phyloP scores from a whole-genome alignment of 1,284 basidiomycete species.

The Ustilago sp. region DNA sequence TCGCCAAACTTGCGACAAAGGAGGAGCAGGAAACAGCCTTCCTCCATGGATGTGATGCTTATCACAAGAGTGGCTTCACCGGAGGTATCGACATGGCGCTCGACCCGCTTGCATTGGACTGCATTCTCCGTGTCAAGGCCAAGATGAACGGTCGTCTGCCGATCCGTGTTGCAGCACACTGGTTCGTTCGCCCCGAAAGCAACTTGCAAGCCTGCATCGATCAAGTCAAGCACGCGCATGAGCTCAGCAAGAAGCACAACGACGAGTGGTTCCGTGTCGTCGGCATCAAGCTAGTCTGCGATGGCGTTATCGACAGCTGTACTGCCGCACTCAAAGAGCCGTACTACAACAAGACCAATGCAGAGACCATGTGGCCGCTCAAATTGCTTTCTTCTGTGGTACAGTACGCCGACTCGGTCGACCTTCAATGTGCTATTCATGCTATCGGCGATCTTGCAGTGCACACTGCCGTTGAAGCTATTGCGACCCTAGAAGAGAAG shows the following conservation, averaged over 20 bases:
- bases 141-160: conserved; percentile 39
- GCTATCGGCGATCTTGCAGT: conserved; percentile 52
- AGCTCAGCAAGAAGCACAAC: conserved; percentile 36
- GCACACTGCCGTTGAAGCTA: conserved; percentile 48
- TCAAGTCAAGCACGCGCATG: conserved; percentile 36
- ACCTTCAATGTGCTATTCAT: conserved; percentile 47
- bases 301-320: conserved; percentile 52
- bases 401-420: conserved; percentile 37
- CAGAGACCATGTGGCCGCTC: conserved; percentile 46
- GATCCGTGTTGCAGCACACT: conserved; percentile 43
- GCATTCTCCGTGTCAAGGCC: conserved; percentile 28
- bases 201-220: conserved; percentile 23
- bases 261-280: conserved; percentile 48
- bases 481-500: conserved; percentile 30
- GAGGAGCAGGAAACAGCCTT: conserved; percentile 33
- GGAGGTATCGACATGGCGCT: conserved; percentile 48
- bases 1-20: conserved; percentile 26
- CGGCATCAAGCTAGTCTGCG: conserved; percentile 51
- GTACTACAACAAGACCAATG: conserved; percentile 46
- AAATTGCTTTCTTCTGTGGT: conserved; percentile 25
- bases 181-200: conserved; percentile 35
- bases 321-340: conserved; percentile 49
- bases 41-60: conserved; percentile 36
- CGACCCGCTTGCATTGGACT: conserved; percentile 33
- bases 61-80: conserved; percentile 42